Evolutionary conservation across 73 alveolate genomes (phyloP).

Genomic region (Paramecium octaurelia): DNA sequence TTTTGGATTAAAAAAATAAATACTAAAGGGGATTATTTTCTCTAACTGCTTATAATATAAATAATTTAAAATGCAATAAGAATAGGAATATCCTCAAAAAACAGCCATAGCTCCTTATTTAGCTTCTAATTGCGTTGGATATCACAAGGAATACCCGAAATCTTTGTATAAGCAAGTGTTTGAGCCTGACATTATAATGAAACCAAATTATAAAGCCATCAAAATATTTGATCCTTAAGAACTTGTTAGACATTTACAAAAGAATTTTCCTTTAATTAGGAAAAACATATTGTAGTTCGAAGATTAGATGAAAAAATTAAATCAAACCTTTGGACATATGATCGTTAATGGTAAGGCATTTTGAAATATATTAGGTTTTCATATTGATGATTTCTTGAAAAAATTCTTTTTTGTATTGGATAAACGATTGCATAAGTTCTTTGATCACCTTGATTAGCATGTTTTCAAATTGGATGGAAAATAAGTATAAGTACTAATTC

Average conservation of each 20-base stretch:
- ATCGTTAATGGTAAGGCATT: neutral
- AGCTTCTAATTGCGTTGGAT: constrained; percentile 16
- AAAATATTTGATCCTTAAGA: constrained; percentile 39
- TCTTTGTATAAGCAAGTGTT: neutral
- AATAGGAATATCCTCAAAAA: neutral
- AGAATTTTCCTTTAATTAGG: neutral
- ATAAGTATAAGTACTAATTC: neutral
- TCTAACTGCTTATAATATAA: neutral
- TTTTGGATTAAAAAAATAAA: neutral
- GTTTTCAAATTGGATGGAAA: constrained; percentile 16
- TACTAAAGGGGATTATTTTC: neutral
- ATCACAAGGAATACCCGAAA: neutral
- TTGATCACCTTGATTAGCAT: neutral
- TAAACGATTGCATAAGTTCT: neutral
- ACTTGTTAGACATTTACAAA: neutral
- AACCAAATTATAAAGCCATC: constrained; percentile 24
- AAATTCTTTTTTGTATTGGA: constrained; percentile 26
- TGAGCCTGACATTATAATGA: neutral
- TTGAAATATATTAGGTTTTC: neutral
- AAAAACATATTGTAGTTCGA: neutral
- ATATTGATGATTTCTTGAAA: constrained; percentile 9
- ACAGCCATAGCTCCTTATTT: neutral
- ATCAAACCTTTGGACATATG: neutral
- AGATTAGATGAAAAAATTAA: neutral
- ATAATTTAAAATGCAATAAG: neutral